Base-by-base conservation (phyloP, 768 basidiomycete genomes). In the Pleurotus citrinopileatus region DNA sequence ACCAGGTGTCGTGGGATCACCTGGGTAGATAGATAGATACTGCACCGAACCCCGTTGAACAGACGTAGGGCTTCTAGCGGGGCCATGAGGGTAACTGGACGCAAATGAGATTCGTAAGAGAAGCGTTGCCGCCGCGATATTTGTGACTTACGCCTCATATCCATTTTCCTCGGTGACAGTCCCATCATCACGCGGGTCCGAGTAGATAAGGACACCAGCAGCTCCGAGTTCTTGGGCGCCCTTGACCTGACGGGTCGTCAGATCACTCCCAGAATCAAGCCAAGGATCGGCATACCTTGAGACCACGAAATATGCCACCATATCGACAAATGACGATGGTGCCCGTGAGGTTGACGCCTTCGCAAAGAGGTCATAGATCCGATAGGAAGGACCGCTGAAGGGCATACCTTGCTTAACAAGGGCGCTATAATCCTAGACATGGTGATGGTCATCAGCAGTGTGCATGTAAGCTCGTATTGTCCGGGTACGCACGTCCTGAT, bases 31-130 rank as follows among this genome's bases (percentile, higher is more conserved):
- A 3, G 75, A 78, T n/a, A 87, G 62, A 67, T 77, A 86, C 62
- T 87, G 85, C 1, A 85, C 84, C 19, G 78, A 80, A 12, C 87
- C 87, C 17, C 87, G 75, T 60, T 89, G 84, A 10, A 89, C 81
- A 3, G 80, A 80, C 13, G 73, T 74, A 3, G 76, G 77, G 61
- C 82, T 82, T 36, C 85, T 72, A 26, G 87, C 87, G 3, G 86
- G 86, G 2, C 87, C 87, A n/a, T 78, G 61, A 0, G 87, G 87
- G 62, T 89, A 84, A 3, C 75, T 77, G 32, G 1, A 34, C 15
- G 10, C 32, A 9, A 3, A n/a, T 3, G n/a, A n/a, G n/a, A n/a
- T n/a, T n/a, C n/a, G n/a, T 34, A 9, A 34, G 3, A 34, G 1
- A 34, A 29, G 34, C 27, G 20, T 48, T 37, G 19, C 59, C 25